Evolutionary conservation across 495 filamentous ascomycete species (phyloP), one percentile per base, ranked within the genome.

Genomic region (Penicillium alfredii): DNA sequence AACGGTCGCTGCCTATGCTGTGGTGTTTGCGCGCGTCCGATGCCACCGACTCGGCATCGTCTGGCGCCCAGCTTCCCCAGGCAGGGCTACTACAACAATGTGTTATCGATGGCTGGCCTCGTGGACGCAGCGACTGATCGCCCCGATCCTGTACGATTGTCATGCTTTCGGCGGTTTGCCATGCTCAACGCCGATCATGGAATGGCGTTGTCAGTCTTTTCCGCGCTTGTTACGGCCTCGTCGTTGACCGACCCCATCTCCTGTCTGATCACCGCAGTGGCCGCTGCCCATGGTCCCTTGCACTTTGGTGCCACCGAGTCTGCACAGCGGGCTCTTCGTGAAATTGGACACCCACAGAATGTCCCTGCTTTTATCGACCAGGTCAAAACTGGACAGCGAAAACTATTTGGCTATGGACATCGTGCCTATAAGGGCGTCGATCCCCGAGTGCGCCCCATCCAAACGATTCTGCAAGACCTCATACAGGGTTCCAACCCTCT

Each of bases 351-450:
- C 2, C 46, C 63, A 6, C 63, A 66, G 3, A 64, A 66, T 16
- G 68, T 77, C 3, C 69, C 68, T 0, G 40, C 44, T 0, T 68
- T 73, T 30, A 58, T 81, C 10, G 64, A 61, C 8, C 54, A 61
- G 6, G 72, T 79, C 19, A 78, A 76, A 49, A 28, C 55, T 9
- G 67, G 69, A 19, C 64, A 69, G 31, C 54, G 60, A 16, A 74
- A 73, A 25, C 50, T 80, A 2, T 76, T 74, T 36, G 77, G 76
- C n/a, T 77, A 75, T 39, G 77, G 77, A 4, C 75, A 80, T 52
- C 69, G 76, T 7, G 61, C 73, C 1, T 79, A 77, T 42, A 69
- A 71, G 35, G 68, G 63, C 1, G 56, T 65, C 2, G 76, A 80
- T 36, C 75, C 73, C 6, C 62, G 76, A 4, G 58, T 67, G 17